These are phyloP conservation scores for Poa annua DNA, from an alignment of 176 grass and related monocot genomes.

Conservation along the genomic window DNA sequence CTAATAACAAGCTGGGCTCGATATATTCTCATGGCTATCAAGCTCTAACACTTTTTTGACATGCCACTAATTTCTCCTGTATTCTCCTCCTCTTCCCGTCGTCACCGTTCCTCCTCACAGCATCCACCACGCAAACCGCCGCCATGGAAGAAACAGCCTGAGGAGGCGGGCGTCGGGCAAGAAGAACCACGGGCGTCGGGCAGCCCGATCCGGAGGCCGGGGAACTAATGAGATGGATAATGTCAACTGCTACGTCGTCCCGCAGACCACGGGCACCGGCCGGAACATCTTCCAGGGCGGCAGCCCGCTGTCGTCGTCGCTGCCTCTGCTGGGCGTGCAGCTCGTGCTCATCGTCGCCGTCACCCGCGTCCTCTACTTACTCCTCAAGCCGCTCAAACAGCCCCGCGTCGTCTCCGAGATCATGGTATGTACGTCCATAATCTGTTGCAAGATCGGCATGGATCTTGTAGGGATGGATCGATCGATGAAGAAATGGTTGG, in stretches of 20 bases:
- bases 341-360: slow-evolving; percentile 77
- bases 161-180: slow-evolving; percentile 7
- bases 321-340: slow-evolving; percentile 75
- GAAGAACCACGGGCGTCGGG: not conserved
- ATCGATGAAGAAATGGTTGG: not conserved
- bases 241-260: slow-evolving; percentile 49
- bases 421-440: slow-evolving; percentile 46
- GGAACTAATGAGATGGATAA: slow-evolving; percentile 33
- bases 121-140: slow-evolving; percentile 34
- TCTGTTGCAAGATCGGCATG: not conserved
- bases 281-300: slow-evolving; percentile 56
- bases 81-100: not conserved
- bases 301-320: slow-evolving; percentile 60
- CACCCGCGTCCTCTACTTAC: slow-evolving; percentile 67
- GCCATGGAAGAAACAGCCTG: slow-evolving; percentile 31
- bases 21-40: slow-evolving; percentile 45
- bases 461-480: not conserved
- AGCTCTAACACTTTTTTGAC: slow-evolving; percentile 39
- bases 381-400: slow-evolving; percentile 77
- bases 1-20: slow-evolving; percentile 22
- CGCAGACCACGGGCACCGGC: slow-evolving; percentile 38
- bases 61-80: slow-evolving; percentile 34
- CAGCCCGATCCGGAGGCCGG: not conserved
- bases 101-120: not conserved
- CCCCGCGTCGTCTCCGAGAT: slow-evolving; percentile 76